These are phyloP conservation scores for Cryphonectria nitschkei DNA, from an alignment of 2,329 filamentous ascomycete genomes.

Conservation along the genomic window DNA sequence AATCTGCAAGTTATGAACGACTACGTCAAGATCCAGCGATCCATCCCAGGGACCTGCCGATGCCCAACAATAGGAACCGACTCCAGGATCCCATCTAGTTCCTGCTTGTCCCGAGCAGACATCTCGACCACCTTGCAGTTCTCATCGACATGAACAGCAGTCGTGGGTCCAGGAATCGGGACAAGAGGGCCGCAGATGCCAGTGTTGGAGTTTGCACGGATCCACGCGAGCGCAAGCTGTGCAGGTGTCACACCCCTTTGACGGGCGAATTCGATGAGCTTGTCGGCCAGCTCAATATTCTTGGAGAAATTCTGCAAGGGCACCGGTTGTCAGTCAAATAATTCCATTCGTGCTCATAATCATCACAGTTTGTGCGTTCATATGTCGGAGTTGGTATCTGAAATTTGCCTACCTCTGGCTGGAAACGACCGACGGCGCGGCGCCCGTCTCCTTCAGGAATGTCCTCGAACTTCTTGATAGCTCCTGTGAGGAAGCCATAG, in stretches of 20 bases:
- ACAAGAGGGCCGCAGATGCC: constrained; percentile 9
- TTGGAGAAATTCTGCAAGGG: constrained; percentile 9
- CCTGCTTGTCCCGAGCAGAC: background rate
- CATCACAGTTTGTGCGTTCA: background rate
- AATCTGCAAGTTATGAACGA: background rate
- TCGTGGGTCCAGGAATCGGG: constrained; percentile 13
- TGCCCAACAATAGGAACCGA: constrained; percentile 3
- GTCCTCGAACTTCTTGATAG: constrained; percentile 49
- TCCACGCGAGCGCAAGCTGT: constrained; percentile 18
- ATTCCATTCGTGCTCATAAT: background rate
- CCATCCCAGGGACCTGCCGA: constrained; percentile 12
- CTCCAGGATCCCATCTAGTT: constrained; percentile 3
- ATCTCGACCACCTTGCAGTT: constrained; percentile 12
- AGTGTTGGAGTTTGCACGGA: constrained; percentile 7
- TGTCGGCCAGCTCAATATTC: constrained; percentile 14
- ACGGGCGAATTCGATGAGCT: background rate
- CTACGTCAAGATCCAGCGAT: background rate
- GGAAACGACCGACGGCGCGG: constrained; percentile 49
- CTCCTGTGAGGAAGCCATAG: constrained; percentile 57
- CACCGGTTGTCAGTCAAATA: background rate
- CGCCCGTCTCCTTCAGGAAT: constrained; percentile 52
- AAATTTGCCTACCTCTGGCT: constrained; percentile 43
- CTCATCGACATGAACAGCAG: background rate
- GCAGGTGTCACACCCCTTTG: constrained; percentile 13
- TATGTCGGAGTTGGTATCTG: no score